Percentiles rank a stretch among this genome's conserved stretches.
Evolutionary conservation across 2,329 filamentous ascomycete genomes (phyloP).

Genomic region (Ciborinia camelliae): DNA sequence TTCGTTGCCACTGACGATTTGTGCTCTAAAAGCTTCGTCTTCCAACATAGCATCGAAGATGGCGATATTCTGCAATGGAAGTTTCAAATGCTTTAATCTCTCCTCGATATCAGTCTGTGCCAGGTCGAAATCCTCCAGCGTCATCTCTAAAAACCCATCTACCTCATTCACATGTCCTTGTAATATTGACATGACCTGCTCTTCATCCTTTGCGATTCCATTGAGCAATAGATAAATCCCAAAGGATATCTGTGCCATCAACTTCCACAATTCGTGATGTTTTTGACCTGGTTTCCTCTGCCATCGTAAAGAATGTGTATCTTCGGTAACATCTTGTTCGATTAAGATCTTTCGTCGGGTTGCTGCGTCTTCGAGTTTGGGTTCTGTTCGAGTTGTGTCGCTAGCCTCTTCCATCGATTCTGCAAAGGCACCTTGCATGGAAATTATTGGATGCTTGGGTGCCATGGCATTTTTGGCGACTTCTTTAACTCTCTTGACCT

Average conservation of each 20-base stretch:
- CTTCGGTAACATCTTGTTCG: constrained; percentile 63
- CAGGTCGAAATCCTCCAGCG: constrained; percentile 78
- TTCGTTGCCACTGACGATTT: constrained; percentile 83
- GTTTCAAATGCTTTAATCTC: constrained; percentile 72
- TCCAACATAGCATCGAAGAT: constrained; percentile 87
- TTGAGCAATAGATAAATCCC: constrained; percentile 85
- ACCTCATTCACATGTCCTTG: constrained; percentile 92
- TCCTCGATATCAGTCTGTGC: constrained; percentile 76
- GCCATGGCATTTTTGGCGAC: constrained; percentile 22
- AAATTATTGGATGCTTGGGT: constrained; percentile 67
- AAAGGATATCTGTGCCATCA: constrained; percentile 89
- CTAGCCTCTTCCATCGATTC: constrained; percentile 75
- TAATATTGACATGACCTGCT: constrained; percentile 82
- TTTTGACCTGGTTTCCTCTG: constrained; percentile 69
- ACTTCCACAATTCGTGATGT: constrained; percentile 85
- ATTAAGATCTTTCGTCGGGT: constrained; percentile 64
- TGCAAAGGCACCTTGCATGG: constrained; percentile 78
- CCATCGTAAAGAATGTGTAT: constrained; percentile 72
- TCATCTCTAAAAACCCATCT: constrained; percentile 83
- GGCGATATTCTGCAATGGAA: constrained; percentile 77
- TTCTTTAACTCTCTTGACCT: neutral
- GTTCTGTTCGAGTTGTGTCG: constrained; percentile 47
- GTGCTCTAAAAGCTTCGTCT: constrained; percentile 74
- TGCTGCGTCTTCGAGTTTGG: constrained; percentile 56
- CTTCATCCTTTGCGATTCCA: constrained; percentile 81